Base-by-base conservation (phyloP, 768 basidiomycete species). In the Mycena vitilis region DNA sequence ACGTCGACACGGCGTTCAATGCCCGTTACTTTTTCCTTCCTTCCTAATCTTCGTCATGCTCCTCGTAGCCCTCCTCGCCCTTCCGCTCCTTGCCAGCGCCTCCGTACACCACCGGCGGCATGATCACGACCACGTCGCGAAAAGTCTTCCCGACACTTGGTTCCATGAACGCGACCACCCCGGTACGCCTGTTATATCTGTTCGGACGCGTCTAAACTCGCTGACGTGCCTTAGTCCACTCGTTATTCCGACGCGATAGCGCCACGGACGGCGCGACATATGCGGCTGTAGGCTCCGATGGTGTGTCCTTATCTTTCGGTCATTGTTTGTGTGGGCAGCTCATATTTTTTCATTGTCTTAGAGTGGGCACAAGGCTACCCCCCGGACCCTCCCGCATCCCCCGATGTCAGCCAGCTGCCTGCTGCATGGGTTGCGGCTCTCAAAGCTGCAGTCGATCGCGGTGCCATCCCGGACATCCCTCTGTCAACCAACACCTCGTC, bases 381-480 rank as follows among this genome's bases (percentile, higher is more conserved):
- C 2, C 22, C 52, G 23, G 51, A 34, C 15, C 63, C 57, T 34
- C 48, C 61, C 4, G 25, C 22, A 2, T 47, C 47, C 1, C 68
- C 59, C n/a, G 60, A 70, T 36, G 30, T 51, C 12, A 64, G 23
- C 5, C 15, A n/a, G 16, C 22, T 69, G 15, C 69, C 64, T 6
- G 60, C 64, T 15, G 64, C 49, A 20, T 70, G 69, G 69, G 23
- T 52, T 34, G 42, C 52, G 2, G 69, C 94, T 8, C 83, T 96
- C 69, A 82, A 87, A 57, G 83, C 81, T 20, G 93, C 91, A n/a
- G 82, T 90, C 20, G 74, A 83, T 1, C 87, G 89, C 7, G 91
- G 93, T 38, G 87, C 86, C 71, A 92, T 97, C 60, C 95, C 96
- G 0, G 76, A 88, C 69, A 81, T 95, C 65, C 87, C 90, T 2